Base-by-base conservation (phyloP, 2,329 filamentous ascomycete species). In the Eurotiales sp. region DNA sequence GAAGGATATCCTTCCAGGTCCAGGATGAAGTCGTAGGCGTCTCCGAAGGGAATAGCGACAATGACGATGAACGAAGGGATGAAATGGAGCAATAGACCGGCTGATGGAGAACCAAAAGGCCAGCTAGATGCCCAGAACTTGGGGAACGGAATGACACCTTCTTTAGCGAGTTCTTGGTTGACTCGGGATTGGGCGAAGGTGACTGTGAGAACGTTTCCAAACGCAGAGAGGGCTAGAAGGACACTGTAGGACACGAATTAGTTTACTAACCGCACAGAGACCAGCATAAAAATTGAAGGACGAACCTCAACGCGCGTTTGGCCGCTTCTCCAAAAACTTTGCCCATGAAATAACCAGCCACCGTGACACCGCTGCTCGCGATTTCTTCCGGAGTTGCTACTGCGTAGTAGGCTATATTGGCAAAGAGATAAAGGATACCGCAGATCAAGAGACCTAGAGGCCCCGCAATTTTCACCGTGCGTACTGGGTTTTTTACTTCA, bases 121-220 rank as follows among this genome's bases (percentile, higher is more conserved):
- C 77, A 80, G 59, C 80, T 82, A 0, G 80, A 84, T 0, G 83
- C 82, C 81, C 81, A 86, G 62, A 87, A 82, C 0, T 72, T 70
- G 56, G 78, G 80, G 40, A 75, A 84, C 0, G 84, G 84, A 8
- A 87, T 59, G 5, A 87, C 68, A 0, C 82, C 83, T 58, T 87
- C 83, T 56, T 84, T 85, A 1, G 79, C 84, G 37, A 87, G 72
- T 64, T 87, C 83, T 53, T 67, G 63, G 29, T 60, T 58, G 32
- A 61, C 57, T 12, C 52, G 52, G n/a, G 52, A 46, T 29, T 56
- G 54, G 15, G 54, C 52, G 30, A 56, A 56, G n/a, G 54, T 58
- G 11, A 51, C 21, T n/a, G 55, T 48, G 22, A 52, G 45, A 15
- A 55, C 48, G 29, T 60, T 57, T 53, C 56, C 49, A 8, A 49